Evolutionary conservation across 2,329 filamentous ascomycete genomes (phyloP).

Genomic region (Truncatella angustata): DNA sequence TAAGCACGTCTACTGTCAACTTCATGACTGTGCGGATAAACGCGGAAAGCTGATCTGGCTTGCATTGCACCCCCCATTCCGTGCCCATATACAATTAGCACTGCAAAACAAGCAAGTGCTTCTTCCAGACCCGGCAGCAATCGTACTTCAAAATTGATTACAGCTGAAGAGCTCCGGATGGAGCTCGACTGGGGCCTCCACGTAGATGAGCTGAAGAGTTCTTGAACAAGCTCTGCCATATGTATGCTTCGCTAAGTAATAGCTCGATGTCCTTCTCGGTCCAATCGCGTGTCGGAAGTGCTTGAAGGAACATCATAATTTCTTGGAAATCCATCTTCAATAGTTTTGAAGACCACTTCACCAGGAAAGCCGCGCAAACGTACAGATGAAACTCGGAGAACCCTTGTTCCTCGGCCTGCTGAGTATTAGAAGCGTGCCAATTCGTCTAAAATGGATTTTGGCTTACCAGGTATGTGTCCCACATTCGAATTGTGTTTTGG

Average conservation of each 20-base stretch:
- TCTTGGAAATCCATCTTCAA: constrained; percentile 98
- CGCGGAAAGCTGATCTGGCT: too few relatives aligned
- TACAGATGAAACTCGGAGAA: constrained; percentile 99
- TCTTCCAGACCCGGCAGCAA: neutral
- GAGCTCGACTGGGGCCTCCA: constrained; percentile 42
- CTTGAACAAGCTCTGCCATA: constrained; percentile 97
- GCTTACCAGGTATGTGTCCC: constrained; percentile 96
- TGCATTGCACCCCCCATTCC: too few relatives aligned
- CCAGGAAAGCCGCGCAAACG: constrained; percentile 94
- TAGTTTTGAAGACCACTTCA: constrained; percentile 96
- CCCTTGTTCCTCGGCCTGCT: constrained; percentile 91
- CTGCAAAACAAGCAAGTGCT: too few relatives aligned
- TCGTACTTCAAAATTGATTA: constrained; percentile 11
- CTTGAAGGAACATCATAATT: constrained; percentile 99
- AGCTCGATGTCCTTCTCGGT: constrained; percentile 98
- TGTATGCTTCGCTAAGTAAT: constrained; percentile 91
- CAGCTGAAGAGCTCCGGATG: constrained; percentile 39
- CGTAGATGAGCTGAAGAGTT: constrained; percentile 88
- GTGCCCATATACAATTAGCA: too few relatives aligned
- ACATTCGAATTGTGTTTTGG: constrained; percentile 96
- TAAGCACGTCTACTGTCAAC: too few relatives aligned
- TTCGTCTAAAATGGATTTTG: neutral
- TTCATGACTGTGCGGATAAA: too few relatives aligned
- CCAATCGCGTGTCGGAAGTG: constrained; percentile 88
- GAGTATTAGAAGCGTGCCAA: constrained; percentile 1